These are phyloP conservation scores for Salix viminalis DNA, from an alignment of 345 rosid species.

Conservation along the genomic window DNA sequence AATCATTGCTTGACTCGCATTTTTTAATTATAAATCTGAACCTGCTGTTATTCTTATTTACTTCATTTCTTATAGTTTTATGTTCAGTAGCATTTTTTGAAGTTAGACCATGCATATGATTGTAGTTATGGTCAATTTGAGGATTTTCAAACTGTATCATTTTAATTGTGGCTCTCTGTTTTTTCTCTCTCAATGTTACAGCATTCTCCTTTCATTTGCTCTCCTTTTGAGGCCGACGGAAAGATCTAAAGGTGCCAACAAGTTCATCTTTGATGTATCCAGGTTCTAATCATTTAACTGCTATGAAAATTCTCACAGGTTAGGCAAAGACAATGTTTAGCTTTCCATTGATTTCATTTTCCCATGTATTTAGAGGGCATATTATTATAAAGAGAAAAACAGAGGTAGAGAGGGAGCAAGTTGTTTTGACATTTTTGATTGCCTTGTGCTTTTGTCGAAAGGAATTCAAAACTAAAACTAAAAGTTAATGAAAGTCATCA, in stretches of 20 bases:
- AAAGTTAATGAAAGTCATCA: conserved; percentile 4
- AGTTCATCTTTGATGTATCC: conserved; percentile 24
- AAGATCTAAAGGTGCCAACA: conserved; percentile 29
- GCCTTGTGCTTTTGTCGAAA: conserved; percentile 1
- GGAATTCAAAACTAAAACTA: background rate
- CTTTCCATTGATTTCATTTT: background rate
- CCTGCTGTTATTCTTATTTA: background rate
- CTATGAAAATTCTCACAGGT: conserved; percentile 37
- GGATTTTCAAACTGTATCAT: background rate
- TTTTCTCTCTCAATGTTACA: background rate
- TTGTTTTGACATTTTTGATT: conserved; percentile 17
- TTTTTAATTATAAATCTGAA: background rate
- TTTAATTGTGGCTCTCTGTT: background rate
- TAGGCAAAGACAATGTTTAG: conserved; percentile 32
- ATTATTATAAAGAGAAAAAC: background rate
- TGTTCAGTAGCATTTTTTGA: background rate
- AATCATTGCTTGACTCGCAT: background rate
- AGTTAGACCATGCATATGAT: background rate
- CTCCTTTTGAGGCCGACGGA: conserved; percentile 28
- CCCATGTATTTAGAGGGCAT: conserved; percentile 13
- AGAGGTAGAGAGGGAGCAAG: background rate
- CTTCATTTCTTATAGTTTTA: background rate
- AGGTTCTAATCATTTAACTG: conserved; percentile 18
- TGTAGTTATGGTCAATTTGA: background rate
- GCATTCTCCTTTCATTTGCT: conserved; percentile 4